These are phyloP conservation scores for Camptophora hylomeconis DNA, from an alignment of 2,329 filamentous ascomycete genomes.

Conservation along the genomic window DNA sequence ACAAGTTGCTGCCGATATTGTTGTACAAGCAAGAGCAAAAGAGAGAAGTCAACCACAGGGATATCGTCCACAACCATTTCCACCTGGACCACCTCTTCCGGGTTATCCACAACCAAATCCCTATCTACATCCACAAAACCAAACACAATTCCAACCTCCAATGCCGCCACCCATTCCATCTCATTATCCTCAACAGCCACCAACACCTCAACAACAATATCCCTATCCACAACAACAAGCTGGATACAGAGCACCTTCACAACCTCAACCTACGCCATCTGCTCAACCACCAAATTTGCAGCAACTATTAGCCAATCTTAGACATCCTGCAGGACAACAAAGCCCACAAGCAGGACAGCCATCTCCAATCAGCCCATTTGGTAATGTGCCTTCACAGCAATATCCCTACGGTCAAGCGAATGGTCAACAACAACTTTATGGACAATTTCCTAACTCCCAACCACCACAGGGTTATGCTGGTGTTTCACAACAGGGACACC, in stretches of 20 bases:
- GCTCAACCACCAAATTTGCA: slow-evolving; percentile 13
- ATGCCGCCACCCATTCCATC: slow-evolving; percentile 11
- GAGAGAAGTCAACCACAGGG: slow-evolving; percentile 20
- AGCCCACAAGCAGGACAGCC: slow-evolving; percentile 17
- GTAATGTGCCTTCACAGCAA: slow-evolving; percentile 14
- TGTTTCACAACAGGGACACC: slow-evolving; percentile 10
- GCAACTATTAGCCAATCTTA: slow-evolving; percentile 16
- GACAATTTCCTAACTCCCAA: slow-evolving; percentile 4
- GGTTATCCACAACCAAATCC: slow-evolving; percentile 6
- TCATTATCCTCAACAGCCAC: slow-evolving; percentile 19
- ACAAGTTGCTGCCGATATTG: slow-evolving; percentile 64
- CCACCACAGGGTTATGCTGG: slow-evolving; percentile 12
- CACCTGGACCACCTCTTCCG: slow-evolving; percentile 55
- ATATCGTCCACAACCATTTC: slow-evolving; percentile 17
- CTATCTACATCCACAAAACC: slow-evolving; percentile 8
- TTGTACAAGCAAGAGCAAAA: slow-evolving; percentile 54
- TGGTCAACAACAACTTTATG: slow-evolving; percentile 4
- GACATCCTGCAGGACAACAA: slow-evolving; percentile 17
- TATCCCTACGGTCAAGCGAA: neutral
- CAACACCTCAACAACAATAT: slow-evolving; percentile 7
- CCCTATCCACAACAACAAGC: slow-evolving; percentile 7
- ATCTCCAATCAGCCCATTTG: slow-evolving; percentile 19
- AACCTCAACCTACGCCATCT: slow-evolving; percentile 7
- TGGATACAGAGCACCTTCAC: slow-evolving; percentile 10
- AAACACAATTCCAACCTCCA: slow-evolving; percentile 9